Conservation (phyloP, 2,329 filamentous ascomycete genomes). For the Colletotrichum abscissum region DNA sequence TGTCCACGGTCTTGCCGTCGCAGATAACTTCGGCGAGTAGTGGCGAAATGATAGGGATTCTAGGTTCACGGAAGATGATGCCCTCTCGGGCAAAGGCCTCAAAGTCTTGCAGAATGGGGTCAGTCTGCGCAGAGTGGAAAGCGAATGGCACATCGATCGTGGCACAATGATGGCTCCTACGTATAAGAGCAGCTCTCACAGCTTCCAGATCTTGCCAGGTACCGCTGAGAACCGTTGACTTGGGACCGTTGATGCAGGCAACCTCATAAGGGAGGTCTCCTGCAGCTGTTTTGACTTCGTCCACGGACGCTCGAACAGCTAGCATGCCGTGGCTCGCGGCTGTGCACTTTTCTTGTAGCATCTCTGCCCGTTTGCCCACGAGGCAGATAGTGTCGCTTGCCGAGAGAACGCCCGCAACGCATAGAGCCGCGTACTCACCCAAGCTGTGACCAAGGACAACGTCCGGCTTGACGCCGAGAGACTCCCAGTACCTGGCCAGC, state of each 20-base stretch:
- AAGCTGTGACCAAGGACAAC: conserved; percentile 38
- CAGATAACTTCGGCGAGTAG: background rate
- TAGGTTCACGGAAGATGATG: no score
- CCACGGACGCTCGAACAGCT: background rate
- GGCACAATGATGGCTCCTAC: background rate
- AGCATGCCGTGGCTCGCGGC: conserved; percentile 23
- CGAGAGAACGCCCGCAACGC: conserved; percentile 43
- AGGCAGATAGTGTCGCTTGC: conserved; percentile 22
- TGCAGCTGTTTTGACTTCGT: background rate
- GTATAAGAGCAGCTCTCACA: background rate
- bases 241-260: background rate
- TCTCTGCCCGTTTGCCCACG: conserved; percentile 15
- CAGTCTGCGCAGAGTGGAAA: background rate
- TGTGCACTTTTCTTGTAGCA: conserved; percentile 10
- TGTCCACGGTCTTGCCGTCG: background rate
- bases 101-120: background rate
- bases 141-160: no score
- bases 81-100: background rate
- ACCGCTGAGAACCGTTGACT: no score
- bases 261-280: background rate
- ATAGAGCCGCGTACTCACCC: conserved; percentile 43
- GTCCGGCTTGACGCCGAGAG: conserved; percentile 39
- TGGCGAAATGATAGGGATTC: no score
- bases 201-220: no score
- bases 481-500: no score